Percentiles rank a stretch among this genome's conserved stretches.
Conservation (phyloP, 495 filamentous ascomycete species). For the Neurospora discreta region DNA sequence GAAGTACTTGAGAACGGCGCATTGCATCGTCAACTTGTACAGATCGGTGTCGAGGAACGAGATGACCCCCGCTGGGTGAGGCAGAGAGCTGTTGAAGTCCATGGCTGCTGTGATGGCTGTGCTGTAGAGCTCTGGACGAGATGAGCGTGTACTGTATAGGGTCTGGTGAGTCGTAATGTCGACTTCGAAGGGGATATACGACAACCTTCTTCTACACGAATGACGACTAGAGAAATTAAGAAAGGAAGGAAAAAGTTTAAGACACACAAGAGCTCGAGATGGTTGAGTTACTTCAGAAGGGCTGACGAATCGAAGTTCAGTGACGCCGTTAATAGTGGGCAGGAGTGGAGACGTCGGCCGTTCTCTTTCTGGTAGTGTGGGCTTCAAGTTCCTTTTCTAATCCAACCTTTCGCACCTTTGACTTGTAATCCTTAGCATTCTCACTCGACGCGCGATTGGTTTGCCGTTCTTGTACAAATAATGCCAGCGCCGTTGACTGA, state of each 20-base stretch:
- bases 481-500: neutral
- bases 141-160: neutral
- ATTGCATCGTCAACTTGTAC: constrained; percentile 99
- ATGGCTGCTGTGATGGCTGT: constrained; percentile 13
- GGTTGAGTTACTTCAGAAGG: neutral
- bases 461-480: neutral
- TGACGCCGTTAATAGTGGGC: neutral
- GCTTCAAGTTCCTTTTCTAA: neutral
- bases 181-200: neutral
- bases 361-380: neutral
- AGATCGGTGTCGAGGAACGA: constrained; percentile 95
- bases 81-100: constrained; percentile 47
- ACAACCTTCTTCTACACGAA: neutral
- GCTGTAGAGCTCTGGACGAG: neutral
- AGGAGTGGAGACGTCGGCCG: neutral
- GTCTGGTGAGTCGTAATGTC: neutral
- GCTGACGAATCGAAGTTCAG: neutral
- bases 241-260: neutral
- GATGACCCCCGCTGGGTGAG: constrained; percentile 58
- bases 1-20: constrained; percentile 84
- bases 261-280: neutral
- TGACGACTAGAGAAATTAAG: neutral
- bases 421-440: neutral
- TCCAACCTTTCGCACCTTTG: neutral
- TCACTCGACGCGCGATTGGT: neutral